These are phyloP conservation scores for Escovopsis sp. DNA, from an alignment of 2,329 filamentous ascomycete genomes.

Conservation along the genomic window DNA sequence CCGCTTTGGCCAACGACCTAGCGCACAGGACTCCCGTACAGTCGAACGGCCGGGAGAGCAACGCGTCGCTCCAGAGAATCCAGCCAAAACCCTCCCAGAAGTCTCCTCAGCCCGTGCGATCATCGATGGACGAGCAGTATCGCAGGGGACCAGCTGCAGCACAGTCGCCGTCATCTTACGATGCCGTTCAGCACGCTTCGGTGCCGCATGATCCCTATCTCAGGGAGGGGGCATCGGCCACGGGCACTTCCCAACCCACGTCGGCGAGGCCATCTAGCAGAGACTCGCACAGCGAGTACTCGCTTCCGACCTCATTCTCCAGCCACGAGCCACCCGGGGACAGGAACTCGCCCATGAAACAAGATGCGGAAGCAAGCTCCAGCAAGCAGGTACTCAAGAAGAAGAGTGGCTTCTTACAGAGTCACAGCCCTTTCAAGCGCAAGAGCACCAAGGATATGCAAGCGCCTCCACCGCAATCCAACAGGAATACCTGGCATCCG, in stretches of 20 bases:
- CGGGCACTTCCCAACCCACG: conserved; percentile 46
- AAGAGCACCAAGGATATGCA: conserved; percentile 70
- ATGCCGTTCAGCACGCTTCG: conserved; percentile 41
- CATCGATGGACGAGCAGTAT: conserved; percentile 9
- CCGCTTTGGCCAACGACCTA: conserved; percentile 54
- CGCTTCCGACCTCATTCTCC: conserved; percentile 76
- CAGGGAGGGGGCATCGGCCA: conserved; percentile 92
- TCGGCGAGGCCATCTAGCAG: conserved; percentile 66
- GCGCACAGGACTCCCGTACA: conserved; percentile 38
- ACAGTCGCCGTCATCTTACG: conserved; percentile 21
- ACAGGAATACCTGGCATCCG: conserved; percentile 47
- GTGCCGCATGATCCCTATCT: conserved; percentile 91
- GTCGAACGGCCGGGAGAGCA: conserved; percentile 34
- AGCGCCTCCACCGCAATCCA: conserved; percentile 19
- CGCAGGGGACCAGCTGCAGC: conserved; percentile 5
- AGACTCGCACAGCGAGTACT: conserved; percentile 83
- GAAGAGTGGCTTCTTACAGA: conserved; percentile 82
- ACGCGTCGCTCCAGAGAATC: conserved; percentile 36
- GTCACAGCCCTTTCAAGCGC: conserved; percentile 79
- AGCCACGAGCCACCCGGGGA: conserved; percentile 68
- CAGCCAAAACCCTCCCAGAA: conserved; percentile 4
- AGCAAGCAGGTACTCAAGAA: conserved; percentile 52
- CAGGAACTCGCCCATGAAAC: conserved; percentile 61
- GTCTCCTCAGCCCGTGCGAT: conserved; percentile 6
- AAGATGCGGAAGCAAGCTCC: conserved; percentile 30